Percentiles rank a stretch among this genome's conserved stretches.
phyloP scores from a whole-genome alignment of 495 filamentous ascomycete genomes.

The Trypethelium eluteriae region DNA sequence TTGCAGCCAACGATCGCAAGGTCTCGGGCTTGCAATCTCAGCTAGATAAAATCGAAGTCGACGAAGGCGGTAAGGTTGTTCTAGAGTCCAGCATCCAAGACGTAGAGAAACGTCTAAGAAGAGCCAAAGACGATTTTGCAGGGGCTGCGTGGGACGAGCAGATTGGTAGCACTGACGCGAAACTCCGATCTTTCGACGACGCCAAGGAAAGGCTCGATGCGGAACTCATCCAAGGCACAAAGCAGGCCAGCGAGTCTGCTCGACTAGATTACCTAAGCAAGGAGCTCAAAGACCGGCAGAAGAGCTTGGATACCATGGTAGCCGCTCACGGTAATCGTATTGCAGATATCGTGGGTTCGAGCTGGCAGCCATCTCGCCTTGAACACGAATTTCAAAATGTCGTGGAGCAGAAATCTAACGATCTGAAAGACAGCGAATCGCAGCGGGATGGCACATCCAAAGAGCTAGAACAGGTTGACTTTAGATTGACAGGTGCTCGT shows the following conservation, averaged over 20 bases:
- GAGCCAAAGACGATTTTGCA: conserved; percentile 53
- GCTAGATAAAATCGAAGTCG: conserved; percentile 61
- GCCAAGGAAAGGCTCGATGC: conserved; percentile 57
- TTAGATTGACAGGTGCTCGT: conserved; percentile 58
- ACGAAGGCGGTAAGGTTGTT: conserved; percentile 71
- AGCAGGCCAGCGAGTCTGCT: conserved; percentile 69
- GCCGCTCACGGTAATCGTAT: conserved; percentile 66
- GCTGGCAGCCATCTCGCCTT: conserved; percentile 62
- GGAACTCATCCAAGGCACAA: conserved; percentile 73
- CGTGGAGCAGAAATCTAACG: conserved; percentile 47
- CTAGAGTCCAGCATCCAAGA: conserved; percentile 68
- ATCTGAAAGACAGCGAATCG: conserved; percentile 53
- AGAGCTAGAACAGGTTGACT: conserved; percentile 71
- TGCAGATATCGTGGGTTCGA: conserved; percentile 48
- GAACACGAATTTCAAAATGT: conserved; percentile 64
- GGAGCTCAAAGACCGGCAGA: conserved; percentile 60
- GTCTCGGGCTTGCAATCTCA: conserved; percentile 54
- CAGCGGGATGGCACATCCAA: conserved; percentile 60
- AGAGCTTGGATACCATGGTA: conserved; percentile 66
- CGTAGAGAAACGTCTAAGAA: conserved; percentile 52
- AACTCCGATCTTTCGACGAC: conserved; percentile 60
- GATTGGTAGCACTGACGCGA: conserved; percentile 48
- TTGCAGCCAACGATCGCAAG: conserved; percentile 60
- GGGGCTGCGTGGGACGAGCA: conserved; percentile 59
- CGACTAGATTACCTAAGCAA: conserved; percentile 70